Conservation (phyloP, 441 rosid genomes). For the Daphne laureola region DNA sequence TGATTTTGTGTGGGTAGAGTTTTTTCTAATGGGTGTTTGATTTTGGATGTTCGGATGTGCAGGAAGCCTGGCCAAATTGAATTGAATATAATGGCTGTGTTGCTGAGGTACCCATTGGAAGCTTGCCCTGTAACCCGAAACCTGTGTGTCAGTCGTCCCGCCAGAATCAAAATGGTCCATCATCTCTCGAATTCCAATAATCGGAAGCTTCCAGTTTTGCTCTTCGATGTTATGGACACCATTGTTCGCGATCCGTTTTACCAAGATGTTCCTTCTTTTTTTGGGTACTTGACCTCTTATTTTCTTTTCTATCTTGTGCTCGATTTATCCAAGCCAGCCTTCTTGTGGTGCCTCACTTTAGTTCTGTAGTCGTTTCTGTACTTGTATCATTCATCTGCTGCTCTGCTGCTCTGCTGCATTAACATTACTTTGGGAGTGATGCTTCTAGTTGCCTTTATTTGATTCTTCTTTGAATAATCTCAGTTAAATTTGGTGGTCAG, state of each 20-base stretch:
- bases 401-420: too few relatives aligned
- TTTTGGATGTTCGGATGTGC: too few relatives aligned
- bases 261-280: constrained; percentile 71
- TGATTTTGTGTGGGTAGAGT: too few relatives aligned
- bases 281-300: constrained; percentile 31
- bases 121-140: constrained; percentile 8
- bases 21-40: too few relatives aligned
- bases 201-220: constrained; percentile 66
- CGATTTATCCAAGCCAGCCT: not conserved
- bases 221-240: constrained; percentile 92
- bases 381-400: too few relatives aligned
- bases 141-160: constrained; percentile 3
- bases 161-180: constrained; percentile 16
- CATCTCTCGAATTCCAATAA: not conserved
- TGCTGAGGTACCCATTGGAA: constrained; percentile 8
- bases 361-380: too few relatives aligned
- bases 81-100: constrained; percentile 14
- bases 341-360: too few relatives aligned
- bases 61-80: too few relatives aligned
- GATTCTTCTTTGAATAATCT: constrained; percentile 15
- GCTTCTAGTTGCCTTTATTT: not conserved
- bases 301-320: not conserved
- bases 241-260: constrained; percentile 90
- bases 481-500: constrained; percentile 31
- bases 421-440: too few relatives aligned